Evolutionary conservation across 2,329 filamentous ascomycete genomes (phyloP).

Genomic region (Raffaelea arxii): DNA sequence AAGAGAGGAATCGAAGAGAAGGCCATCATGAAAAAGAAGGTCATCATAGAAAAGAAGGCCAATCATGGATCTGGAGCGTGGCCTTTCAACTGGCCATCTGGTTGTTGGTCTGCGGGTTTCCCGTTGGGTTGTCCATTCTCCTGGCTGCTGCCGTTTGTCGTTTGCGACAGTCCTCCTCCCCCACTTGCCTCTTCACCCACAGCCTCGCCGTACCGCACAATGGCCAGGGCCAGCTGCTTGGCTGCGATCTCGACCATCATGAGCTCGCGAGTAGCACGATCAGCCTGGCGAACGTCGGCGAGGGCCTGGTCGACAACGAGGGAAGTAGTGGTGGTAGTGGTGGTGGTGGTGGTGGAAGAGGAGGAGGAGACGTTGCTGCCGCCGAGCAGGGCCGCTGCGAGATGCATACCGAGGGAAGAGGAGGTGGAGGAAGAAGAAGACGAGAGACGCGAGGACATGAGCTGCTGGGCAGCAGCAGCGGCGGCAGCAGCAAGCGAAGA

Average conservation of each 20-base stretch:
- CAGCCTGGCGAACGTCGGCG: conserved; percentile 31
- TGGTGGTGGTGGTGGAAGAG: conserved; percentile 2
- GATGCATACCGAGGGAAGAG: conserved; percentile 1
- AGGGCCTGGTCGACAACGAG: conserved; percentile 36
- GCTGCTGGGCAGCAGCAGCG: neutral
- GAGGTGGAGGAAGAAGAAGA: neutral
- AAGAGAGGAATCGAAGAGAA: too few relatives aligned
- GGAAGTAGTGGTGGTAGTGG: neutral
- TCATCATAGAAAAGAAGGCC: too few relatives aligned
- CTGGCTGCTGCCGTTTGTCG: neutral
- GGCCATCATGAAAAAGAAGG: too few relatives aligned
- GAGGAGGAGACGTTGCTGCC: neutral
- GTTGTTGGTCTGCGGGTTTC: too few relatives aligned
- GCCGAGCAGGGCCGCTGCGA: conserved; percentile 6
- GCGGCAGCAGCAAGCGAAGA: neutral
- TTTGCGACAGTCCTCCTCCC: conserved; percentile 10
- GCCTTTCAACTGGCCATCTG: too few relatives aligned
- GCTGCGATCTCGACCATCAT: conserved; percentile 44
- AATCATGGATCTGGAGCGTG: too few relatives aligned
- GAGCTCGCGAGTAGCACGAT: conserved; percentile 34
- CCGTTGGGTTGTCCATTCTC: too few relatives aligned
- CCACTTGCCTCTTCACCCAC: conserved; percentile 16
- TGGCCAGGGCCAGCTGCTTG: conserved; percentile 42
- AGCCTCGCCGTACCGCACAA: conserved; percentile 37
- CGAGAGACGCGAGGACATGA: neutral